These are phyloP conservation scores for Calonectria pseudoturangicola DNA, from an alignment of 2,329 filamentous ascomycete species.

Conservation along the genomic window DNA sequence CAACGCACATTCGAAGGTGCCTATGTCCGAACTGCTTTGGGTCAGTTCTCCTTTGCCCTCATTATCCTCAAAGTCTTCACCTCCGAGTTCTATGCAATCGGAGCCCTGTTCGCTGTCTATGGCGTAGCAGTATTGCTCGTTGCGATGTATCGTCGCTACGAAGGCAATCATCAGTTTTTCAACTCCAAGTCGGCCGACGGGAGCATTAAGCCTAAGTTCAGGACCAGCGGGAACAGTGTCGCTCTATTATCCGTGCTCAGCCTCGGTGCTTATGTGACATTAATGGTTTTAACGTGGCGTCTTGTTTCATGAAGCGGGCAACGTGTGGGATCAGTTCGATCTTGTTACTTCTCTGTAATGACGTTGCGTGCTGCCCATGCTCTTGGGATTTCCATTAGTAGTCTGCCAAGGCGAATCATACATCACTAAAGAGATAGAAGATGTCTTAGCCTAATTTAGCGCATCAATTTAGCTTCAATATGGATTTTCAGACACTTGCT, in stretches of 20 bases:
- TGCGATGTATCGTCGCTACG: conserved; percentile 88
- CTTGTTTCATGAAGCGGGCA: conserved; percentile 56
- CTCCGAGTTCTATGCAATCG: conserved; percentile 95
- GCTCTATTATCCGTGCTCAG: conserved; percentile 74
- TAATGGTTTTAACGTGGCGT: conserved; percentile 74
- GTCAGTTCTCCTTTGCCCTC: conserved; percentile 95
- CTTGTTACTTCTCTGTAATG: neutral
- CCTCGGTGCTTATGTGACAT: conserved; percentile 73
- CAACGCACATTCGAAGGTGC: conserved; percentile 98
- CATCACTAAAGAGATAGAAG: neutral
- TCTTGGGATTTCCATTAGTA: neutral
- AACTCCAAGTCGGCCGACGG: conserved; percentile 62
- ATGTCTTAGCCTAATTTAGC: neutral
- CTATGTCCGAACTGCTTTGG: conserved; percentile 94
- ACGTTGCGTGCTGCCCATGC: neutral
- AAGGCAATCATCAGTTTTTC: conserved; percentile 97
- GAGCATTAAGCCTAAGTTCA: conserved; percentile 70
- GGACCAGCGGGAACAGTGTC: conserved; percentile 79
- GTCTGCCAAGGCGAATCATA: neutral
- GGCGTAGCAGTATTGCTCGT: conserved; percentile 89
- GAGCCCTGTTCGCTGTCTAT: conserved; percentile 95
- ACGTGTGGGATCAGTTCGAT: neutral
- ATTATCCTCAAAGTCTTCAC: conserved; percentile 96
- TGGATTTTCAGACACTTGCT: no score
- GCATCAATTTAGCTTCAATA: neutral